Evolutionary conservation across 768 basidiomycete species (phyloP), one percentile per base, ranked within the genome.

Genomic region (Leccinum truebloodii): DNA sequence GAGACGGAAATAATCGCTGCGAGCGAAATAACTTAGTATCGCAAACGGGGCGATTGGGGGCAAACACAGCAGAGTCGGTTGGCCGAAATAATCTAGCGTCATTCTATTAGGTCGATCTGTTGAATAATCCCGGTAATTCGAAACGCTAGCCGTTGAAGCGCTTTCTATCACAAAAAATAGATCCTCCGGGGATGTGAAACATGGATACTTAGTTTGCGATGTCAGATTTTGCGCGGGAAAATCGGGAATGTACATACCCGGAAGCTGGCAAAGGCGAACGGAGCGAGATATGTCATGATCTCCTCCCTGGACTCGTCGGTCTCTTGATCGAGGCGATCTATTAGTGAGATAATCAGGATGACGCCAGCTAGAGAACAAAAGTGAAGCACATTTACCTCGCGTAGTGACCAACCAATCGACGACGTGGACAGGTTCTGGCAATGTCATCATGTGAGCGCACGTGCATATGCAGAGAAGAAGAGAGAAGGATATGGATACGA

Each of bases 231-330:
- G 24, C 3, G 18, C 12, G 44, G 4, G 30, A 24, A 52, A 30
- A 57, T n/a, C 9, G 20, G 32, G 55, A 54, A 58, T 24, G 44
- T 22, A 75, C 82, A 22, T 60, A 84, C 83, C 6, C 80, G 78
- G 66, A 81, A 83, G 26, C 79, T 79, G 14, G 81, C 80, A 64
- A 81, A 77, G 10, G 80, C 78, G 54, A 78, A 76, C n/a, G 82
- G 81, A n/a, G 69, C 69, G 6, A 83, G 72, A 28, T 75, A 69
- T 22, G 67, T 59, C 69, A 75, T 70, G 50, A 79, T 71, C 58
- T 76, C 73, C 9, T 65, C 62, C 39, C 77, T 72, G 24, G 65
- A 59, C 32, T 71, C 68, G 6, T 67, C 67, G 12, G 72, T 70
- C 63, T 84, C 81, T 35, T 69, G 62, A 59, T 68, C 66, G n/a